Evolutionary conservation across 495 filamentous ascomycete species (phyloP).

Genomic region (Lophiotrema nucula): DNA sequence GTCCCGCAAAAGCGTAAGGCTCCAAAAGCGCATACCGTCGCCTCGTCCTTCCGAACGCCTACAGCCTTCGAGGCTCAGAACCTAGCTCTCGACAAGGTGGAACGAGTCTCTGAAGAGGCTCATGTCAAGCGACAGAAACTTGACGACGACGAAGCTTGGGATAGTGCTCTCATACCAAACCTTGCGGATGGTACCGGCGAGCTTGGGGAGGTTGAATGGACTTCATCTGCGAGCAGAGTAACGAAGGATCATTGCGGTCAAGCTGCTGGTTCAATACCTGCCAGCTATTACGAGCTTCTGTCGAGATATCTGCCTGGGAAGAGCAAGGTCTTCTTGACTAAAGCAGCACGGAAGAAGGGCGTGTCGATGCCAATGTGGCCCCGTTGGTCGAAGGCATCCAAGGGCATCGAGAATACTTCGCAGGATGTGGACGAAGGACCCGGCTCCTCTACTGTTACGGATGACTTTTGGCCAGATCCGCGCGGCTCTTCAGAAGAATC

Average conservation of each 20-base stretch:
- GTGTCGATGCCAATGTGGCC: no score
- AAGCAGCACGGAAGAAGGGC: no score
- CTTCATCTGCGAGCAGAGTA: not conserved
- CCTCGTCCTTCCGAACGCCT: not conserved
- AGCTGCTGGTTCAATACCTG: not conserved
- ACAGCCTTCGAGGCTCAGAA: not conserved
- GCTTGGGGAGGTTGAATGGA: not conserved
- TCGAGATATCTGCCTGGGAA: no score
- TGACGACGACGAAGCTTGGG: not conserved
- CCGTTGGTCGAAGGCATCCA: no score
- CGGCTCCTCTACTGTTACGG: no score
- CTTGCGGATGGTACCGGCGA: not conserved
- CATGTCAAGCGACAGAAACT: constrained; percentile 5
- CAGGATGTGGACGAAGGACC: no score
- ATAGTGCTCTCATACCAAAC: not conserved
- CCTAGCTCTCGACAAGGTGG: constrained; percentile 4
- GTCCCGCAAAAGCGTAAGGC: constrained; percentile 1
- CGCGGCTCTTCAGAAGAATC: no score
- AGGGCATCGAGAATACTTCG: no score
- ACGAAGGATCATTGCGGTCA: not conserved
- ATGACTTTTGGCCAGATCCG: no score
- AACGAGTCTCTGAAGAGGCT: constrained; percentile 6
- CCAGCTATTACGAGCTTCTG: not conserved
- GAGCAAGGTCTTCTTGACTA: no score
- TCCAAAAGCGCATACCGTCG: not conserved